Percentiles rank a stretch among this genome's conserved stretches.
These are phyloP conservation scores for Curvularia sp. DNA, from an alignment of 2,329 filamentous ascomycete genomes.

Conservation along the genomic window DNA sequence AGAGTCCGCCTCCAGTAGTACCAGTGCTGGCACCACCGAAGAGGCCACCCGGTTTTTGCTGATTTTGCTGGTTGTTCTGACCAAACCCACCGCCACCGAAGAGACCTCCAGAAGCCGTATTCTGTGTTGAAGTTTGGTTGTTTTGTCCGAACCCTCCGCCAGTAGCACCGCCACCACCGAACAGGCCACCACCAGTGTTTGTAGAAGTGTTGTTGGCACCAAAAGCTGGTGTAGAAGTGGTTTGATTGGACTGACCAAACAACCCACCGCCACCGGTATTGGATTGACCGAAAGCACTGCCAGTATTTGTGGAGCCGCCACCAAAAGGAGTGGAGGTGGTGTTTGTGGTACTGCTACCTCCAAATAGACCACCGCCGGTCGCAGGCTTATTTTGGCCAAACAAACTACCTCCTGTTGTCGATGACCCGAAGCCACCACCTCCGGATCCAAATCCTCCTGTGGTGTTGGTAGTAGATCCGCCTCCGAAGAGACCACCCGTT, in stretches of 20 bases:
- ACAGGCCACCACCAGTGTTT: slow-evolving; percentile 39
- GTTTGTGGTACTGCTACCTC: slow-evolving; percentile 36
- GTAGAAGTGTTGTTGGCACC: slow-evolving; percentile 37
- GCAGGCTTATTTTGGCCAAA: slow-evolving; percentile 58
- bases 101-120: slow-evolving; percentile 47
- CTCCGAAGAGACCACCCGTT: slow-evolving; percentile 47
- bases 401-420: slow-evolving; percentile 49
- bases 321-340: slow-evolving; percentile 40
- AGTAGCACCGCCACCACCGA: slow-evolving; percentile 36
- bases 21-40: slow-evolving; percentile 42
- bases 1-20: slow-evolving; percentile 58
- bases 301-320: slow-evolving; percentile 35
- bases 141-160: slow-evolving; percentile 45
- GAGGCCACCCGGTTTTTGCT: slow-evolving; percentile 51
- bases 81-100: slow-evolving; percentile 53
- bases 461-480: slow-evolving; percentile 39
- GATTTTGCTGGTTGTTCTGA: slow-evolving; percentile 46
- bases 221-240: slow-evolving; percentile 38
- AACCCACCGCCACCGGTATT: slow-evolving; percentile 46
- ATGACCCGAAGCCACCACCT: slow-evolving; percentile 48
- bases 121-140: slow-evolving; percentile 35
- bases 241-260: slow-evolving; percentile 44
- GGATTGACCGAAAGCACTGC: slow-evolving; percentile 34
- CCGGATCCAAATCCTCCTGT: slow-evolving; percentile 34
- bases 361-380: slow-evolving; percentile 46